A percentile compares a stretch with the other conserved stretches of the same genome.
Evolutionary conservation across 768 basidiomycete genomes (phyloP).

Genomic region (Hericium alpestre): DNA sequence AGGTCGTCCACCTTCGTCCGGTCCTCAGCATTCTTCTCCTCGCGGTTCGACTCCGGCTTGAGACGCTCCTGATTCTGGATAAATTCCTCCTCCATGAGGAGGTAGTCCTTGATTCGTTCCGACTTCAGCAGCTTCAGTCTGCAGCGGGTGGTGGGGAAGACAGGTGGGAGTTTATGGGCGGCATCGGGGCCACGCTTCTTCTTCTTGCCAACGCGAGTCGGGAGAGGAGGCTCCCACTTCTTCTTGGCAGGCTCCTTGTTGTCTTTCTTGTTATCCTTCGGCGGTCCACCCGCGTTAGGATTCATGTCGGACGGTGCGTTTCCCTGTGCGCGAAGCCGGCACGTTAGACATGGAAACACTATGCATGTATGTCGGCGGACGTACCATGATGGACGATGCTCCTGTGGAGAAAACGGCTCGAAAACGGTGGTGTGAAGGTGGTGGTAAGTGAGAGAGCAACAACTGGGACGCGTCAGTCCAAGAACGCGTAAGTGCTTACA

Average conservation of each 20-base stretch:
- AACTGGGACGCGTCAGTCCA: constrained; percentile 21
- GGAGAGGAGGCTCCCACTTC: constrained; percentile 98
- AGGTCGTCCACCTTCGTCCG: constrained; percentile 87
- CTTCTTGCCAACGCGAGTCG: constrained; percentile 95
- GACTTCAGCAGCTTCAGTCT: constrained; percentile 89
- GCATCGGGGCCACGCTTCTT: constrained; percentile 87
- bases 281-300: constrained; percentile 20
- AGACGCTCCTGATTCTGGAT: constrained; percentile 85
- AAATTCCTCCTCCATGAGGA: constrained; percentile 92
- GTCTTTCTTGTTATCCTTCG: constrained; percentile 20
- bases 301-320: constrained; percentile 59
- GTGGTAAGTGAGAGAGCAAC: not conserved
- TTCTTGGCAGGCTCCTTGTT: constrained; percentile 56
- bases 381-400: too few relatives aligned
- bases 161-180: constrained; percentile 82
- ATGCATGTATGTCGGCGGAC: too few relatives aligned
- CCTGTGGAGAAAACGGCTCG: too few relatives aligned
- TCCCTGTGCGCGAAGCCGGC: constrained; percentile 36
- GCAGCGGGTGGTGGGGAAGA: constrained; percentile 92
- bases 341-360: constrained; percentile 5
- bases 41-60: constrained; percentile 76
- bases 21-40: constrained; percentile 95
- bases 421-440: not conserved
- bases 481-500: constrained; percentile 7
- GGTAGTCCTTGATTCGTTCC: constrained; percentile 97